Evolutionary conservation across 2,329 filamentous ascomycete genomes (phyloP).

Genomic region (Dothidotthia symphoricarpi): DNA sequence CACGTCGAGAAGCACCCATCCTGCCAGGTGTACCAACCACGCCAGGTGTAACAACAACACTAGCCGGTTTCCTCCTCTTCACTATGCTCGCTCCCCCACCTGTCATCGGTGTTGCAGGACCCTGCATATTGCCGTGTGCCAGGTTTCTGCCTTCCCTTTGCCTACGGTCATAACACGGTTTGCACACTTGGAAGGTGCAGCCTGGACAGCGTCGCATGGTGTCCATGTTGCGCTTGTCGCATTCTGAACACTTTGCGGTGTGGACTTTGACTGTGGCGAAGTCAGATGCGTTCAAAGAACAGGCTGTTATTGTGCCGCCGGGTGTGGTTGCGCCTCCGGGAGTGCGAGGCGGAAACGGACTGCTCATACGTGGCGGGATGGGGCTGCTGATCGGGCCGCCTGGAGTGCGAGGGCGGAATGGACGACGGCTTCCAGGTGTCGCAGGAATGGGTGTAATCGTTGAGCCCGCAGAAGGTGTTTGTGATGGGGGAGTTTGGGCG

Average conservation of each 20-base stretch:
- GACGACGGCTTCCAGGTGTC: not conserved
- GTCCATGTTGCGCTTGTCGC: conserved; percentile 34
- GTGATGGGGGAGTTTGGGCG: not conserved
- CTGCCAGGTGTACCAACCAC: not conserved
- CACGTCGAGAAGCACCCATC: no score
- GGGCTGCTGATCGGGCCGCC: conserved; percentile 1
- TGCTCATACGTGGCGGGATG: conserved; percentile 5
- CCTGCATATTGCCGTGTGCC: conserved; percentile 25
- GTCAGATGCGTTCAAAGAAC: conserved; percentile 20
- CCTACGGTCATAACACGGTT: conserved; percentile 23
- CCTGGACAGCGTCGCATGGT: conserved; percentile 35
- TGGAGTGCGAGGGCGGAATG: not conserved
- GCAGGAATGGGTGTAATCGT: not conserved
- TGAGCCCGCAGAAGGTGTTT: not conserved
- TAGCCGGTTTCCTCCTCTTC: conserved; percentile 4
- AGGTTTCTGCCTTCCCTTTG: conserved; percentile 12
- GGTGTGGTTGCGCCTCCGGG: conserved; percentile 9
- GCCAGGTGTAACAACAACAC: not conserved
- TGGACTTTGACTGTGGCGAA: conserved; percentile 28
- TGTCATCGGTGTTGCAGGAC: conserved; percentile 3
- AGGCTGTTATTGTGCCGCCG: conserved; percentile 6
- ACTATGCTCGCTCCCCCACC: conserved; percentile 1
- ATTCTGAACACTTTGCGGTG: conserved; percentile 41
- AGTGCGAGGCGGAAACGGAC: conserved; percentile 2
- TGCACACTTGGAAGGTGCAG: conserved; percentile 38